These are phyloP conservation scores for Hemileccinum rubropunctum DNA, from an alignment of 768 basidiomycete species.

Conservation along the genomic window DNA sequence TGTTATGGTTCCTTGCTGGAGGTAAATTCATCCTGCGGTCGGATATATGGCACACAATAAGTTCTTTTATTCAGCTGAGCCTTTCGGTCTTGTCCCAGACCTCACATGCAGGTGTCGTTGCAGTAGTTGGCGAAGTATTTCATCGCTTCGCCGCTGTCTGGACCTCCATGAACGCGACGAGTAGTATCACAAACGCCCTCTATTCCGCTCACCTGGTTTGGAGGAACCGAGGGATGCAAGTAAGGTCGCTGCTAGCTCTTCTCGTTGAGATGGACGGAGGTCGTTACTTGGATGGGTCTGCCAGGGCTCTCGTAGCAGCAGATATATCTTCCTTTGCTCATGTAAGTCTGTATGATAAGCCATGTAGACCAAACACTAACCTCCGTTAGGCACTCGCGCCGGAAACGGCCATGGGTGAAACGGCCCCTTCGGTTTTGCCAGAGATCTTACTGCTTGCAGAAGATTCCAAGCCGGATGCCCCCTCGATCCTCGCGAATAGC, in stretches of 20 bases:
- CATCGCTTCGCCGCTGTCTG: slow-evolving; percentile 70
- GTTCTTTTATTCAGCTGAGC: slow-evolving; percentile 42
- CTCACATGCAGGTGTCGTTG: slow-evolving; percentile 49
- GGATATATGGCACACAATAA: slow-evolving; percentile 3
- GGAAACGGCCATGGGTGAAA: slow-evolving; percentile 30
- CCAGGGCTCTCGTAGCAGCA: slow-evolving; percentile 56
- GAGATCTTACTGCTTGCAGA: slow-evolving; percentile 68
- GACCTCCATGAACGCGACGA: slow-evolving; percentile 69
- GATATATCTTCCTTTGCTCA: slow-evolving; percentile 63
- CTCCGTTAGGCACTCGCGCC: slow-evolving; percentile 40
- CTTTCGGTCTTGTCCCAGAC: slow-evolving; percentile 53
- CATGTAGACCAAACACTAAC: not conserved
- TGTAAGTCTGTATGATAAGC: slow-evolving; percentile 36
- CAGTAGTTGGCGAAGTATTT: slow-evolving; percentile 67
- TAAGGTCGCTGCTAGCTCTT: slow-evolving; percentile 59
- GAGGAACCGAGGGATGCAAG: slow-evolving; percentile 64
- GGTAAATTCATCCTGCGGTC: slow-evolving; percentile 32
- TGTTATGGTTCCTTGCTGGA: slow-evolving; percentile 71
- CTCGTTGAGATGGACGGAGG: slow-evolving; percentile 65
- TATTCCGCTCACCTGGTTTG: slow-evolving; percentile 60
- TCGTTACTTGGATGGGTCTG: slow-evolving; percentile 49
- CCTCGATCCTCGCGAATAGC: slow-evolving; percentile 68
- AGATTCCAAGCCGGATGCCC: slow-evolving; percentile 56
- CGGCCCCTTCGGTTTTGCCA: slow-evolving; percentile 42
- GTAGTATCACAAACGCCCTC: slow-evolving; percentile 54